Evolutionary conservation across 2,329 filamentous ascomycete species (phyloP).

Genomic region (Dothistroma septosporum): DNA sequence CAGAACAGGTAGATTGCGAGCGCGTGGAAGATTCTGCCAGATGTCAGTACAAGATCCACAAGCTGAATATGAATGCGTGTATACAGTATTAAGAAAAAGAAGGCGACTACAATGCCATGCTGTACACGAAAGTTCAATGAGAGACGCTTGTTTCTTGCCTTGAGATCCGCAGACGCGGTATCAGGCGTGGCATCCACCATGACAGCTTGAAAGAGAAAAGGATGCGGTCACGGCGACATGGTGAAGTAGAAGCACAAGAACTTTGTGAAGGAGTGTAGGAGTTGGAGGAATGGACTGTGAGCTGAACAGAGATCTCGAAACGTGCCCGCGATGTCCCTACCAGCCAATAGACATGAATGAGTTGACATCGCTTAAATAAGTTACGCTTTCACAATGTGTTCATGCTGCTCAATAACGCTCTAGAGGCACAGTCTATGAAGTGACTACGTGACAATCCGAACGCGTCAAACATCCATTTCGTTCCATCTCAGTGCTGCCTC

Average conservation of each 20-base stretch:
- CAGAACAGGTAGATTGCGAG: conserved; percentile 88
- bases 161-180: conserved; percentile 21
- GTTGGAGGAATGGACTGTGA: neutral
- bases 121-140: conserved; percentile 51
- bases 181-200: conserved; percentile 19
- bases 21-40: conserved; percentile 62
- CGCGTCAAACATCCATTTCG: neutral
- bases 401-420: neutral
- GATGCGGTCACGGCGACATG: conserved; percentile 9
- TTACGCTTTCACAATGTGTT: neutral
- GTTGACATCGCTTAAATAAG: neutral
- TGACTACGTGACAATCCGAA: neutral
- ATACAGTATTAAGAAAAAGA: conserved; percentile 65
- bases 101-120: conserved; percentile 54
- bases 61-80: neutral
- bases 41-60: conserved; percentile 8
- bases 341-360: neutral
- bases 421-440: neutral
- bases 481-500: neutral
- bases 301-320: neutral
- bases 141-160: conserved; percentile 38
- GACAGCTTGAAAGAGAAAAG: conserved; percentile 7
- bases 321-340: neutral
- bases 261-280: conserved; percentile 2
- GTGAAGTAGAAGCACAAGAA: conserved; percentile 3